Conservation (phyloP, 106 monocot genomes). For the Dendrobium nobile region DNA sequence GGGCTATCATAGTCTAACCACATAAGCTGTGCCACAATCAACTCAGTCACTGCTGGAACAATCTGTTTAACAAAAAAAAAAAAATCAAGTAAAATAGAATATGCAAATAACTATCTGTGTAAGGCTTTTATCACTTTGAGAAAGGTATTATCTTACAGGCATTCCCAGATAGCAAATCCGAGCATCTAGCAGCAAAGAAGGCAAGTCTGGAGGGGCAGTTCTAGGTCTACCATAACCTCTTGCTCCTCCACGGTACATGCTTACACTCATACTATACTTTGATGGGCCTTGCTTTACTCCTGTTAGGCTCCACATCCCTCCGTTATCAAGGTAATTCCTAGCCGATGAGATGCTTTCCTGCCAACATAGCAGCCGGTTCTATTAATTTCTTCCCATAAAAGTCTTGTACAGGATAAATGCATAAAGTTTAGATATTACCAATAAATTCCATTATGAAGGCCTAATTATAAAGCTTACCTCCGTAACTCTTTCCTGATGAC, state of each 20-base stretch:
- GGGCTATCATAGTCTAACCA: slow-evolving; percentile 87
- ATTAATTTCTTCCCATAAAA: background rate
- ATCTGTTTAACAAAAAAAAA: slow-evolving; percentile 41
- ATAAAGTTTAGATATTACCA: background rate
- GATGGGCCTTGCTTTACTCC: slow-evolving; percentile 48
- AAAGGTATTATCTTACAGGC: slow-evolving; percentile 48
- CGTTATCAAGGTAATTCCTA: slow-evolving; percentile 84
- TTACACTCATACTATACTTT: slow-evolving; percentile 82
- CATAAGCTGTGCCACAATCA: slow-evolving; percentile 81
- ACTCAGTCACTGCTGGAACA: slow-evolving; percentile 88
- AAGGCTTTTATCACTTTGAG: background rate
- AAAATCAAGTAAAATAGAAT: background rate
- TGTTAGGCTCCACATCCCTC: slow-evolving; percentile 70
- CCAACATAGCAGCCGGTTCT: background rate
- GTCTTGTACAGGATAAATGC: background rate
- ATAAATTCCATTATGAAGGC: background rate
- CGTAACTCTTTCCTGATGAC: slow-evolving; percentile 69
- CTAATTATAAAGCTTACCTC: slow-evolving; percentile 33
- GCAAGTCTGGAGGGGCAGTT: slow-evolving; percentile 86
- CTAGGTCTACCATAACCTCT: slow-evolving; percentile 81
- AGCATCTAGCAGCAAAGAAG: slow-evolving; percentile 87
- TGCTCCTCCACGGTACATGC: slow-evolving; percentile 82
- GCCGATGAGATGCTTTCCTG: slow-evolving; percentile 84
- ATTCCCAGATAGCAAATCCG: slow-evolving; percentile 87
- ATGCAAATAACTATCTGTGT: background rate